These are phyloP conservation scores for Penicillium sp. DNA, from an alignment of 2,329 filamentous ascomycete genomes.

Conservation along the genomic window DNA sequence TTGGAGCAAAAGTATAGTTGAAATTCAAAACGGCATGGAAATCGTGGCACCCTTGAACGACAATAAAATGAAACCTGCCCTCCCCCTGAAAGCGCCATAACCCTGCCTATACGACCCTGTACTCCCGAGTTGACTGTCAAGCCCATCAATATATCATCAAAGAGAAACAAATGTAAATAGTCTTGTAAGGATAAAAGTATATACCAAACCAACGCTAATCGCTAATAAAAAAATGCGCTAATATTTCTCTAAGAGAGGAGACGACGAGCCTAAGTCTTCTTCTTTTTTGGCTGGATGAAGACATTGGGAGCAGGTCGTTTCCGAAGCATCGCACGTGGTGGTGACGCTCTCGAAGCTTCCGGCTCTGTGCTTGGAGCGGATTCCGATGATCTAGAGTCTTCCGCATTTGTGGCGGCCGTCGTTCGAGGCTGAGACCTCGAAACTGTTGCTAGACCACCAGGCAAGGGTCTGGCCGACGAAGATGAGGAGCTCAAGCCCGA, in stretches of 20 bases:
- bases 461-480: conserved; percentile 4
- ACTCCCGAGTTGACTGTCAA: background rate
- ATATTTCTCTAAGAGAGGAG: background rate
- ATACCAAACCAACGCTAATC: conserved; percentile 11
- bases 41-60: background rate
- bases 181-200: background rate
- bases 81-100: background rate
- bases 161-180: background rate
- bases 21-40: background rate
- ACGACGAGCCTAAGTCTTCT: conserved; percentile 25
- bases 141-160: conserved; percentile 1
- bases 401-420: conserved; percentile 1
- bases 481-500: conserved; percentile 8
- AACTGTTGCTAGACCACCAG: conserved; percentile 3
- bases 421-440: conserved; percentile 3
- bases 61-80: background rate
- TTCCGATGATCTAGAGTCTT: conserved; percentile 8
- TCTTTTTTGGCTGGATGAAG: conserved; percentile 40
- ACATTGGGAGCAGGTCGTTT: conserved; percentile 38
- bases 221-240: conserved; percentile 9
- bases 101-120: background rate
- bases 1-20: conserved; percentile 3
- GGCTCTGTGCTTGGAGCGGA: conserved; percentile 8
- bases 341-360: conserved; percentile 18
- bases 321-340: conserved; percentile 31